Base-by-base conservation (phyloP, 352 stramenopile genomes). In the Globisporangium recalcitrans region DNA sequence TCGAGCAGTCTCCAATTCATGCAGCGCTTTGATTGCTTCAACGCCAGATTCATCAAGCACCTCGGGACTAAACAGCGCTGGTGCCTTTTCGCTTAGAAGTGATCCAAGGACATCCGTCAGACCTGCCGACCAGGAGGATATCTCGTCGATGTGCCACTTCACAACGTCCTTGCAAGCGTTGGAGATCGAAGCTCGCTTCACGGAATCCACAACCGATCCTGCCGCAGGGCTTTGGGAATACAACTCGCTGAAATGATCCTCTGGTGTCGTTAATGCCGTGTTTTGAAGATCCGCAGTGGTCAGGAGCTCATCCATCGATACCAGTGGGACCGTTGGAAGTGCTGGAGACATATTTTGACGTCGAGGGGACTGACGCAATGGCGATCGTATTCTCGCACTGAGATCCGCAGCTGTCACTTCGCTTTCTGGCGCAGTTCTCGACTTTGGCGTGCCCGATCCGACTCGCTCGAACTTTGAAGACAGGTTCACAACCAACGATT, bases 401-500 rank as follows among this genome's bases (percentile, higher is more conserved):
- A 68, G 36, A 9, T 53, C 62, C 3, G 62, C 46, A 21, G 56
- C 58, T 4, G 56, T 69, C 51, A 64, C 51, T 11, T 65, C 29
- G 42, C 42, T 55, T 29, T 64, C 49, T 1, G 57, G 40, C 9
- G 52, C 16, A 16, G 38, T 67, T 51, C 24, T 40, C 29, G 52
- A 51, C 49, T 65, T 57, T 14, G 63, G 65, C 8, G 62, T 62
- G 16, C 52, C 52, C 10, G 60, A 69, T 10, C 77, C 85, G 32
- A 91, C 76, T 22, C 76, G 77, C 13, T 92, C 79, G 55, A 95
- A 93, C 47, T 85, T 75, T 9, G 72, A 71, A n/a, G 77, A 82
- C 27, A 93, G 49, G 47, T 93, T 95, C 24, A 93, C 77, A 1
- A 86, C 72, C 0, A 95, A 55, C 14, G 82, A 89, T 52, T 85